phyloP scores from a whole-genome alignment of 305 asterid species.

The Fraxinus ornus region DNA sequence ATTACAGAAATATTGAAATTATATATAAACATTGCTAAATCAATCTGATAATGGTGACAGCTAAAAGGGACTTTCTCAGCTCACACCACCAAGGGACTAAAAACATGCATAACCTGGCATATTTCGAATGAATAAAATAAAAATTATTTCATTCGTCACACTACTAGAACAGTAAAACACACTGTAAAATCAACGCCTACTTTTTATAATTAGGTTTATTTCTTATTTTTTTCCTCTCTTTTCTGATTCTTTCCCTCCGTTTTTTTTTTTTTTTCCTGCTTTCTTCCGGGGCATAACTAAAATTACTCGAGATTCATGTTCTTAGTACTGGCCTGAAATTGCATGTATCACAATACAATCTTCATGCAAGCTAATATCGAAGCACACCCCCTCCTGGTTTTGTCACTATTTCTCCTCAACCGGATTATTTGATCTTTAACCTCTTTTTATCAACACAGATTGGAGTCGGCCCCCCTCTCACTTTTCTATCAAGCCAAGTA shows the following conservation, averaged over 20 bases:
- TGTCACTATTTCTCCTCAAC: background rate
- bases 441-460: slow-evolving; percentile 7
- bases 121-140: background rate
- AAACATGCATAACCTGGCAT: background rate
- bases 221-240: background rate
- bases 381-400: background rate
- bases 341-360: background rate
- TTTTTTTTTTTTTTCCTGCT: background rate
- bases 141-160: slow-evolving; percentile 18
- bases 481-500: slow-evolving; percentile 8
- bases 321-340: background rate
- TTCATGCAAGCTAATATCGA: background rate
- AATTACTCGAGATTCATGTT: background rate
- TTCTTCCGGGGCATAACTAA: slow-evolving; percentile 15
- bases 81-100: background rate
- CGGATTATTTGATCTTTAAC: slow-evolving; percentile 3
- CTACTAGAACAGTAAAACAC: background rate
- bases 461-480: background rate
- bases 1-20: background rate
- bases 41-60: background rate
- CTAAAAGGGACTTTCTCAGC: background rate
- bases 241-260: background rate
- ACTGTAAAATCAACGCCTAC: background rate
- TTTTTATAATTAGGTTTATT: slow-evolving; percentile 2
- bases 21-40: background rate